Evolutionary conservation across 1,284 basidiomycete genomes (phyloP).

Genomic region (Albatrellus sp.): DNA sequence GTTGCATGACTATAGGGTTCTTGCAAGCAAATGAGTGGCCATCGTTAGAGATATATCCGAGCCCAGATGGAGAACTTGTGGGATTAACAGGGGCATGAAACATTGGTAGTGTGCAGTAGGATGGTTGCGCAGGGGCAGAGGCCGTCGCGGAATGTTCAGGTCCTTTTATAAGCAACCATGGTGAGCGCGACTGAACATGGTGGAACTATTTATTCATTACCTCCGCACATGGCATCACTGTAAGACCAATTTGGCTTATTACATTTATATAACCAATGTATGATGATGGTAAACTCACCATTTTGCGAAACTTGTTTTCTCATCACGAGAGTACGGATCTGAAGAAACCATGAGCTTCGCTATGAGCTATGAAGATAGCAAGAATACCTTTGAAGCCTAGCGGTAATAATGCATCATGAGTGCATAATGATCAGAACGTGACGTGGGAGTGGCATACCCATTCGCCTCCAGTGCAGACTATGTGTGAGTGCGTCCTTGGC

Average conservation of each 20-base stretch:
- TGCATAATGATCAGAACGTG: neutral
- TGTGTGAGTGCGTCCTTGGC: constrained; percentile 46
- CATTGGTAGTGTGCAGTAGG: constrained; percentile 40
- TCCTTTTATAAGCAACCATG: constrained; percentile 19
- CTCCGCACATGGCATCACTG: constrained; percentile 44
- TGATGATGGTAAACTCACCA: constrained; percentile 26
- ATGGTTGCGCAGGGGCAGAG: constrained; percentile 30
- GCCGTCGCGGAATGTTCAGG: constrained; percentile 33
- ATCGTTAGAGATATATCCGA: constrained; percentile 43
- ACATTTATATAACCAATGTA: neutral
- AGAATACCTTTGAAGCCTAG: constrained; percentile 19
- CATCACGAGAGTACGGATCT: constrained; percentile 49
- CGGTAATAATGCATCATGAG: neutral
- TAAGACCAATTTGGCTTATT: no score
- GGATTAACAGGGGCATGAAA: constrained; percentile 33
- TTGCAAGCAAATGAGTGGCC: constrained; percentile 42
- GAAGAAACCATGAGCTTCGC: neutral
- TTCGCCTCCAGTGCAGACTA: constrained; percentile 41
- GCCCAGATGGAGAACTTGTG: constrained; percentile 15
- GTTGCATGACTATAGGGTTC: constrained; percentile 40
- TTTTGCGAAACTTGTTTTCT: constrained; percentile 38
- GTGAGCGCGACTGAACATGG: neutral
- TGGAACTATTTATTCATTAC: constrained; percentile 17
- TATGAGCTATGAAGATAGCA: neutral
- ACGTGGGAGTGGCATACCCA: constrained; percentile 22